These are phyloP conservation scores for Ophiostoma triangulosporum DNA, from an alignment of 2,329 filamentous ascomycete species.

Conservation along the genomic window DNA sequence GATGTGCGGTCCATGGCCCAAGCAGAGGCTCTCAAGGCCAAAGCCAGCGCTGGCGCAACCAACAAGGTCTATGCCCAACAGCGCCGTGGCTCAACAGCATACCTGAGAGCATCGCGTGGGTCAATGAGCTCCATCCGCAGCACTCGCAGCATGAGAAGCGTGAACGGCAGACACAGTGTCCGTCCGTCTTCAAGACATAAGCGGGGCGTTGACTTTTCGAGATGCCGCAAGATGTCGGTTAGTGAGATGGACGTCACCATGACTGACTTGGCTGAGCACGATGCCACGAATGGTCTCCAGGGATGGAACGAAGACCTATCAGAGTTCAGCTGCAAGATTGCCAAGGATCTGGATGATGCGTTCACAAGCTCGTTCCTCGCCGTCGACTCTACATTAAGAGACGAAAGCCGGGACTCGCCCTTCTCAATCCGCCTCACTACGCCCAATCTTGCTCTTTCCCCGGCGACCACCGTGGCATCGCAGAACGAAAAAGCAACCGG, in stretches of 20 bases:
- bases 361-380: slow-evolving; percentile 55
- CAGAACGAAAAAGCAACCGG: neutral
- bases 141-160: slow-evolving; percentile 18
- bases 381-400: slow-evolving; percentile 9
- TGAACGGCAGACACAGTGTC: slow-evolving; percentile 24
- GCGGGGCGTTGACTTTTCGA: slow-evolving; percentile 42
- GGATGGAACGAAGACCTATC: slow-evolving; percentile 60
- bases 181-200: slow-evolving; percentile 34
- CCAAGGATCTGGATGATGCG: slow-evolving; percentile 82
- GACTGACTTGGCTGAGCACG: neutral
- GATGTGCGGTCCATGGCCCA: slow-evolving; percentile 22
- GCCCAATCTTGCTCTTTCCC: slow-evolving; percentile 10
- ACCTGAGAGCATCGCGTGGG: slow-evolving; percentile 22
- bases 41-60: neutral
- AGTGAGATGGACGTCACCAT: slow-evolving; percentile 8
- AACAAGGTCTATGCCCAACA: slow-evolving; percentile 18
- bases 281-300: slow-evolving; percentile 12
- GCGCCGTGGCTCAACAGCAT: slow-evolving; percentile 18
- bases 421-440: slow-evolving; percentile 29
- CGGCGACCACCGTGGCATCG: neutral
- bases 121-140: slow-evolving; percentile 39
- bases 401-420: slow-evolving; percentile 24
- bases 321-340: slow-evolving; percentile 72
- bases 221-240: slow-evolving; percentile 26
- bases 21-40: slow-evolving; percentile 10